Conservation (phyloP, 1,284 basidiomycete genomes). For the Malassezia caprae region DNA sequence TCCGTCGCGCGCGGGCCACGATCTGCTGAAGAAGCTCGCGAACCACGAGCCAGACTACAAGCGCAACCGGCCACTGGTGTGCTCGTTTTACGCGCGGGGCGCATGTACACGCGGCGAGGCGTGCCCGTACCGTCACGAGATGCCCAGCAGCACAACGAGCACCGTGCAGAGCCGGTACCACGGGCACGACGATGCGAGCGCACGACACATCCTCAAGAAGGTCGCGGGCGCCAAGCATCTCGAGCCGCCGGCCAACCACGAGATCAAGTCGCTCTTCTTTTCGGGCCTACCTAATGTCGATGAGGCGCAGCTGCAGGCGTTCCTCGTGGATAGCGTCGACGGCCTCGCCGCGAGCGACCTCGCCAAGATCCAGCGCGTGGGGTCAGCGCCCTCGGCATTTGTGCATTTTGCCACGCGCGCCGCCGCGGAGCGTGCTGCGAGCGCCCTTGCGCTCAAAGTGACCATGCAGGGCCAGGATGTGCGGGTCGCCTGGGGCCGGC, state of each 20-base stretch:
- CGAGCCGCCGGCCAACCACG: constrained; percentile 74
- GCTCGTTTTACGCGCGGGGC: constrained; percentile 91
- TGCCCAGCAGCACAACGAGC: constrained; percentile 78
- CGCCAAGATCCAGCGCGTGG: constrained; percentile 50
- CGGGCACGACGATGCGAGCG: constrained; percentile 79
- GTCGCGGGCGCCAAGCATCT: constrained; percentile 70
- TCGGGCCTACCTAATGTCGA: constrained; percentile 69
- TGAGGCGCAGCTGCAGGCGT: constrained; percentile 69
- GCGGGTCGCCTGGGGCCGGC: constrained; percentile 68
- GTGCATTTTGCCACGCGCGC: constrained; percentile 76
- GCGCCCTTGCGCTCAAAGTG: constrained; percentile 74
- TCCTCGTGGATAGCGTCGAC: constrained; percentile 52
- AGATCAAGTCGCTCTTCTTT: constrained; percentile 80
- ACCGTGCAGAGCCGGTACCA: constrained; percentile 56
- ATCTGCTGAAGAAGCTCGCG: constrained; percentile 87
- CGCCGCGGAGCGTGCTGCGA: constrained; percentile 73
- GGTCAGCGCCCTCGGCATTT: constrained; percentile 66
- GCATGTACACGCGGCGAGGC: constrained; percentile 81
- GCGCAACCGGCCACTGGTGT: constrained; percentile 82
- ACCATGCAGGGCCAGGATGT: constrained; percentile 69
- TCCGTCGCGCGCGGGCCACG: constrained; percentile 57
- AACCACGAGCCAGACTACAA: constrained; percentile 93
- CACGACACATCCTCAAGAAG: constrained; percentile 63
- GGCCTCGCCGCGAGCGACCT: constrained; percentile 54
- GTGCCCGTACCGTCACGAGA: constrained; percentile 91